phyloP scores from a whole-genome alignment of 345 rosid genomes.

The Combretum micranthum region DNA sequence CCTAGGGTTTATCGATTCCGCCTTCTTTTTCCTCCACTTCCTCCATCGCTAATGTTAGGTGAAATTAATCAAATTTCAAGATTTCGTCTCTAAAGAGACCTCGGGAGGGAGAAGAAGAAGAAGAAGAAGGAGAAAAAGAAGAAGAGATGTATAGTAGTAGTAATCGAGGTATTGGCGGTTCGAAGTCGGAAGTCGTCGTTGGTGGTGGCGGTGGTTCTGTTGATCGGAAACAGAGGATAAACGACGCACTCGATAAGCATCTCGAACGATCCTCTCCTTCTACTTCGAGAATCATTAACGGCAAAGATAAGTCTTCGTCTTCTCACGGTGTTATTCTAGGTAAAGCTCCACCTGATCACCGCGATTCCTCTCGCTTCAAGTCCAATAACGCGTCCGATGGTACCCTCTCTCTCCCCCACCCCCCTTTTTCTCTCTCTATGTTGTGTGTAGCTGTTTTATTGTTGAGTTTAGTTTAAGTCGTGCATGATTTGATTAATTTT shows the following conservation, averaged over 20 bases:
- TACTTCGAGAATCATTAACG: slow-evolving; percentile 54
- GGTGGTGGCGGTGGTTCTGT: slow-evolving; percentile 6
- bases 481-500: background rate
- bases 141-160: slow-evolving; percentile 35
- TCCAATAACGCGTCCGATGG: slow-evolving; percentile 55
- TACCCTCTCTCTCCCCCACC: slow-evolving; percentile 8
- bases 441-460: background rate
- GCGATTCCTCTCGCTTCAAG: slow-evolving; percentile 54
- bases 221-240: slow-evolving; percentile 74
- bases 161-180: slow-evolving; percentile 37
- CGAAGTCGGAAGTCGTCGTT: slow-evolving; percentile 49
- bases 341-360: slow-evolving; percentile 47
- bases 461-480: background rate
- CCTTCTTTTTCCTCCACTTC: no score
- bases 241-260: slow-evolving; percentile 63
- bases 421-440: background rate
- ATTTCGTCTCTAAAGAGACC: no score
- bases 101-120: slow-evolving; percentile 3
- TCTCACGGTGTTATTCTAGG: slow-evolving; percentile 34
- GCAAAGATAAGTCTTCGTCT: slow-evolving; percentile 50
- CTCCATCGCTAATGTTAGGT: no score
- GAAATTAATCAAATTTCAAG: no score
- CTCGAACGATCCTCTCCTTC: slow-evolving; percentile 77
- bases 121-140: slow-evolving; percentile 3
- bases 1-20: slow-evolving; percentile 12